Conservation (phyloP, 345 rosid species). For the Laguncularia racemosa region DNA sequence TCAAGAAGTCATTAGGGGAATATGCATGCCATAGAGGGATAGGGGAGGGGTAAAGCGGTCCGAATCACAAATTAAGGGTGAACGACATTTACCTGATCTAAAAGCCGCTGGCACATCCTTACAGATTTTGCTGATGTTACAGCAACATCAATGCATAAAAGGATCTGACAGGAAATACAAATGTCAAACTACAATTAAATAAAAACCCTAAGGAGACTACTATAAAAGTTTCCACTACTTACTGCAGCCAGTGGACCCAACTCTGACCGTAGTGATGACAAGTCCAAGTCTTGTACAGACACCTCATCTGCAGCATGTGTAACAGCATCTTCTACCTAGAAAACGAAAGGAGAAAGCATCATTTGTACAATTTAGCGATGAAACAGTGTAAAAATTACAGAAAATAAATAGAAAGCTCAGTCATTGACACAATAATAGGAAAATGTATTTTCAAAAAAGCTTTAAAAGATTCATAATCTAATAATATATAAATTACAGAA, state of each 20-base stretch:
- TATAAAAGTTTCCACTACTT: constrained; percentile 27
- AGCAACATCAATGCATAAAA: constrained; percentile 91
- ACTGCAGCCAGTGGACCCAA: constrained; percentile 88
- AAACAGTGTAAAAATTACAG: constrained; percentile 1
- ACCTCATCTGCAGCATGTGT: constrained; percentile 75
- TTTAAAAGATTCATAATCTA: too few species aligned
- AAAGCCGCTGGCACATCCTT: constrained; percentile 65
- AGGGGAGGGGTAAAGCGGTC: background rate
- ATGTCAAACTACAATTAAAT: constrained; percentile 8
- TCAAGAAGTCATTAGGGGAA: too few species aligned
- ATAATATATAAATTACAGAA: too few species aligned
- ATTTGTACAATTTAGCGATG: background rate
- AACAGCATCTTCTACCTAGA: constrained; percentile 78
- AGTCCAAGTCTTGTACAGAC: constrained; percentile 71
- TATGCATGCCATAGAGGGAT: background rate
- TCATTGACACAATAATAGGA: too few species aligned
- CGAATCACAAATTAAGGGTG: background rate
- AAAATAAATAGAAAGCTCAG: background rate
- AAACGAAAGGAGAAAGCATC: constrained; percentile 4
- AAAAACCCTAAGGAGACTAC: background rate
- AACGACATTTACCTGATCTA: constrained; percentile 60
- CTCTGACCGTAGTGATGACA: constrained; percentile 58
- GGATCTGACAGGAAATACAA: constrained; percentile 51
- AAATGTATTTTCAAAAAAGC: too few species aligned
- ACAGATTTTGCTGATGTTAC: constrained; percentile 78